Base-by-base conservation (phyloP, 805 yeast species). In the Schwanniomyces polymorphus region DNA sequence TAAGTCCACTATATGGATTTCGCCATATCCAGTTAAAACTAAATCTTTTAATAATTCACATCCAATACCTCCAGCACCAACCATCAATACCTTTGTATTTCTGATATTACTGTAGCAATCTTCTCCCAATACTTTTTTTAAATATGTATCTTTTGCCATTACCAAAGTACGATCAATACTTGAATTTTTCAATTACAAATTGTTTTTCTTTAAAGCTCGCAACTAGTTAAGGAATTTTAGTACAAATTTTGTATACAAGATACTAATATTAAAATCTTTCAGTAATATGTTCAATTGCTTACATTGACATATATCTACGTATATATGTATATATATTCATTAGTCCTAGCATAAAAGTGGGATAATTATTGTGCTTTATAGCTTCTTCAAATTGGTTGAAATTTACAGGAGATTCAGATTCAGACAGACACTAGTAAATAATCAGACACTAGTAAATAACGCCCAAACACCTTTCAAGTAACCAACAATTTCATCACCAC, bases 41-140 rank as follows among this genome's bases (percentile, higher is more conserved):
- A 91, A 70, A 60, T 91, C 86, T 61, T 91, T 91, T 48, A 91
- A 71, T 39, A 91, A 70, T 64, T 91, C 98, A 63, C 97, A 91
- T 2, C 98, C 98, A 53, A 91, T 91, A 6, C 98, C 98, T 27
- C 98, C 98, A 1, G 97, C 96, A 4, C 98, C 98, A 2, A 91
- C 95, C 67, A 91, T 71, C 26, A 91, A 69, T 11, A 91, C 88
- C 51, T 81, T 85, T 6, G 87, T 56, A 37, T 50, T 41, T 11
- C 60, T 57, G 37, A 79, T 56, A 27, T 59, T 49, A 1, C 48
- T 42, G 39, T 63, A 64, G 11, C 64, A 54, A 10, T 64, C 67
- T 0, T 55, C 61, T 1, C 82, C 83, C 39, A 78, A 69, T n/a
- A 80, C 68, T 47, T 66, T 68, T 50, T 54, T 64, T 34, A 80